Evolutionary conservation across 2,329 filamentous ascomycete genomes (phyloP).

Genomic region (Arthrobotrys entomopaga): DNA sequence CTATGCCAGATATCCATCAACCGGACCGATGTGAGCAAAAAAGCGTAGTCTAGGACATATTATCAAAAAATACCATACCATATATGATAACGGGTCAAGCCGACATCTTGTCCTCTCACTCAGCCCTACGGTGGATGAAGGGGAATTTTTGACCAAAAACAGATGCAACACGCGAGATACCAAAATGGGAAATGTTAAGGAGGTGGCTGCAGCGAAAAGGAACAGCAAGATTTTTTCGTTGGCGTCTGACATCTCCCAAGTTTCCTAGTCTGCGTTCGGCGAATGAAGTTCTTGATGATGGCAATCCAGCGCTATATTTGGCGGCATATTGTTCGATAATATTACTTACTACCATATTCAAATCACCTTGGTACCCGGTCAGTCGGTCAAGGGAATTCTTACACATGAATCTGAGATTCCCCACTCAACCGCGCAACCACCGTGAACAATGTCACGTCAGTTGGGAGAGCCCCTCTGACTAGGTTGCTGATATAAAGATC

Average conservation of each 20-base stretch:
- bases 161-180: conserved; percentile 13
- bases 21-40: no score
- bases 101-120: background rate
- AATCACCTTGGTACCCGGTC: background rate
- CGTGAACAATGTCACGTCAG: background rate
- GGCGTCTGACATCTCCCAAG: background rate
- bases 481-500: no score
- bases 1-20: no score
- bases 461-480: background rate
- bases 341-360: no score
- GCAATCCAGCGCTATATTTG: background rate
- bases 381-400: background rate
- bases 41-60: no score
- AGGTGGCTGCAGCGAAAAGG: no score
- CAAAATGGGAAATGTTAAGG: conserved; percentile 5
- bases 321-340: background rate
- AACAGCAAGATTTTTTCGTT: no score
- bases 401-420: background rate
- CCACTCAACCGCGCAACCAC: conserved; percentile 5
- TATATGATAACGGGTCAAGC: no score
- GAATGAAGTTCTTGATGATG: background rate
- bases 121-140: background rate
- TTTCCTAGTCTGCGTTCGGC: background rate
- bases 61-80: no score
- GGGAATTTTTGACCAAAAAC: conserved; percentile 17